These are phyloP conservation scores for Cladophialophora immunda DNA, from an alignment of 2,329 filamentous ascomycete genomes.

Conservation along the genomic window DNA sequence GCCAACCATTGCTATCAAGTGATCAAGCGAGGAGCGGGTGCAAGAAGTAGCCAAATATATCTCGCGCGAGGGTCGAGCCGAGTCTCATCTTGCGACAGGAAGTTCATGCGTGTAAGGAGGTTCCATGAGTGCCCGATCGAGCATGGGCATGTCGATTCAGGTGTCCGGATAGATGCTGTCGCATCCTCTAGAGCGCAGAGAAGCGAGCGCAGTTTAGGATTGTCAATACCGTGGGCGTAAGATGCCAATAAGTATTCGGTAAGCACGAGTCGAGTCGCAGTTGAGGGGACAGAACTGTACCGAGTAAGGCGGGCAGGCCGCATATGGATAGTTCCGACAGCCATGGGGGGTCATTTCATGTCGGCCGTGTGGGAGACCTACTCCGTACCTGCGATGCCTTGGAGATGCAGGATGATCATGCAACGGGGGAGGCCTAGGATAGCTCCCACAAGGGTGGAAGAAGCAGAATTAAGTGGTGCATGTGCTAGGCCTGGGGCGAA, in stretches of 20 bases:
- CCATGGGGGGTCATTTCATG: neutral
- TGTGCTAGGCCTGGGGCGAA: constrained; percentile 4
- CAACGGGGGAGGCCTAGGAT: neutral
- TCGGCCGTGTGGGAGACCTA: neutral
- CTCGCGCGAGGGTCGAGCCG: neutral
- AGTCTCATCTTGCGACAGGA: constrained; percentile 25
- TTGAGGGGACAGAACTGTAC: neutral
- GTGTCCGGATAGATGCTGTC: neutral
- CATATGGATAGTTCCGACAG: neutral
- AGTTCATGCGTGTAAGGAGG: neutral
- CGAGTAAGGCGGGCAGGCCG: neutral
- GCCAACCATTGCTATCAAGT: constrained; percentile 60
- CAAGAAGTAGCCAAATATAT: constrained; percentile 21
- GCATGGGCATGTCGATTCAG: neutral
- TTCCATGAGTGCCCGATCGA: constrained; percentile 6
- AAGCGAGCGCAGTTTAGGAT: neutral
- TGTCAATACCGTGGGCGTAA: neutral
- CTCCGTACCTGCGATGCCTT: neutral
- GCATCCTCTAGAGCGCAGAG: neutral
- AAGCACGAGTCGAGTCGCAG: neutral
- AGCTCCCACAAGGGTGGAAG: neutral
- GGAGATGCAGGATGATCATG: neutral
- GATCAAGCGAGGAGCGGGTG: constrained; percentile 6
- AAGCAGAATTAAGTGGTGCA: neutral
- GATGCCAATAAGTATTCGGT: constrained; percentile 3